A percentile compares a stretch with the other conserved stretches of the same genome.
Conservation (phyloP, 352 stramenopile species). For the Aphanomyces stellatus region DNA sequence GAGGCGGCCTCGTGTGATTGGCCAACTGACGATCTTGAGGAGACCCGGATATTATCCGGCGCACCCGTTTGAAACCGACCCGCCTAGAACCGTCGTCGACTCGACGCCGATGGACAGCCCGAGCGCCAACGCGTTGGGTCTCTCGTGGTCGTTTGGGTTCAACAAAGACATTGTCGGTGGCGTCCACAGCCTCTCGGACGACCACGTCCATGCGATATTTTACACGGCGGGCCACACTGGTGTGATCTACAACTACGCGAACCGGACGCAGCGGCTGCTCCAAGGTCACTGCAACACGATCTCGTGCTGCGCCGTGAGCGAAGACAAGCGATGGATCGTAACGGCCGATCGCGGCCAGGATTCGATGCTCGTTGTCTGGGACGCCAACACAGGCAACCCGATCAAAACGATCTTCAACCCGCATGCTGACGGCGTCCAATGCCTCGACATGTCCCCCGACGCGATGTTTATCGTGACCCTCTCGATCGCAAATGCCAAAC, state of each 20-base stretch:
- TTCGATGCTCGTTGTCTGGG: constrained; percentile 90
- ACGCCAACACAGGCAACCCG: constrained; percentile 65
- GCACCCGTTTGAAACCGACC: no score
- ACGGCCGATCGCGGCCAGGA: constrained; percentile 82
- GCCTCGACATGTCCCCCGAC: constrained; percentile 85
- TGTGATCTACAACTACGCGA: constrained; percentile 89
- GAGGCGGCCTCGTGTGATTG: no score
- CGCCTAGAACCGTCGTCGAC: no score
- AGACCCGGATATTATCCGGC: no score
- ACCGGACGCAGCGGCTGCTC: constrained; percentile 76
- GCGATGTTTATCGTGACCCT: constrained; percentile 85
- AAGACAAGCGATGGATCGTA: constrained; percentile 90
- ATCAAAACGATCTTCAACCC: constrained; percentile 89
- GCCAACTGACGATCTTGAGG: no score
- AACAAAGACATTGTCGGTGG: constrained; percentile 83
- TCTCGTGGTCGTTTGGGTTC: constrained; percentile 88
- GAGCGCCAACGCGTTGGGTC: constrained; percentile 40
- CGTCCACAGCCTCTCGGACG: constrained; percentile 82
- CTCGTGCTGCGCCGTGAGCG: constrained; percentile 77
- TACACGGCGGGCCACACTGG: constrained; percentile 88
- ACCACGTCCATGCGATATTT: constrained; percentile 67
- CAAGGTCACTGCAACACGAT: constrained; percentile 91
- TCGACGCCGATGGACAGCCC: no score
- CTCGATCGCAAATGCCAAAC: constrained; percentile 27
- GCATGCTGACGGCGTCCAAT: constrained; percentile 64